Percentiles rank a stretch among this genome's conserved stretches.
Evolutionary conservation across 108 stramenopile species (phyloP).

Genomic region (Pseudonitzschia multistriata): DNA sequence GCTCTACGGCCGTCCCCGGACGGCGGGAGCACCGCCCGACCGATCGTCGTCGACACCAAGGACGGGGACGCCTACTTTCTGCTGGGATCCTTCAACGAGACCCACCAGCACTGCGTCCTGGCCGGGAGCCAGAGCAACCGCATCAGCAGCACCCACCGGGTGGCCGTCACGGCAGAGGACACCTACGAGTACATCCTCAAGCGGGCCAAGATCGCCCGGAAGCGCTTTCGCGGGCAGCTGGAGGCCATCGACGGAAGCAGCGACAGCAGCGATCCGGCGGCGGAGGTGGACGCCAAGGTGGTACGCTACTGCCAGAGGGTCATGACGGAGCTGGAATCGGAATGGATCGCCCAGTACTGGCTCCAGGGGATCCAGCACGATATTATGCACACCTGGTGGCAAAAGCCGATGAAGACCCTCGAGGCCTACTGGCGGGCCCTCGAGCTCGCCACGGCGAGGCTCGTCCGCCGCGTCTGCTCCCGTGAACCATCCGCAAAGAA

Average conservation of each 20-base stretch:
- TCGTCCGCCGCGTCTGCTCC: not conserved
- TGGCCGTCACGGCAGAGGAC: constrained; percentile 30
- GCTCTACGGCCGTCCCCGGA: constrained; percentile 58
- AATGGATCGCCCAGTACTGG: constrained; percentile 82
- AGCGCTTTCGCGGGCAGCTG: constrained; percentile 26
- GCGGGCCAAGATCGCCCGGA: constrained; percentile 22
- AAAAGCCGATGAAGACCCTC: constrained; percentile 25
- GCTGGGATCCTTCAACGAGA: constrained; percentile 87
- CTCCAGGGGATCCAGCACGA: constrained; percentile 70
- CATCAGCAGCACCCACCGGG: constrained; percentile 66
- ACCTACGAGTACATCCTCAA: constrained; percentile 36
- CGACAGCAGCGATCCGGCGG: not conserved
- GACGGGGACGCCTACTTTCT: constrained; percentile 81
- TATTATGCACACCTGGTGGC: constrained; percentile 40
- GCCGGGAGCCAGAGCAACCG: constrained; percentile 48
- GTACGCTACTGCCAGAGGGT: constrained; percentile 45
- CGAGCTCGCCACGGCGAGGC: constrained; percentile 18
- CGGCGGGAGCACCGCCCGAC: not conserved
- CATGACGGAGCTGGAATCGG: constrained; percentile 75
- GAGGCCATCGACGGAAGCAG: not conserved
- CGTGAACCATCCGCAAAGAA: not conserved
- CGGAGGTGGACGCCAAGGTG: constrained; percentile 24
- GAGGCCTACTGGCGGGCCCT: constrained; percentile 25
- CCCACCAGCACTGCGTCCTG: constrained; percentile 78
- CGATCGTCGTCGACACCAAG: constrained; percentile 44